These are phyloP conservation scores for Lasiodiplodia theobromae DNA, from an alignment of 2,329 filamentous ascomycete species.

Conservation along the genomic window DNA sequence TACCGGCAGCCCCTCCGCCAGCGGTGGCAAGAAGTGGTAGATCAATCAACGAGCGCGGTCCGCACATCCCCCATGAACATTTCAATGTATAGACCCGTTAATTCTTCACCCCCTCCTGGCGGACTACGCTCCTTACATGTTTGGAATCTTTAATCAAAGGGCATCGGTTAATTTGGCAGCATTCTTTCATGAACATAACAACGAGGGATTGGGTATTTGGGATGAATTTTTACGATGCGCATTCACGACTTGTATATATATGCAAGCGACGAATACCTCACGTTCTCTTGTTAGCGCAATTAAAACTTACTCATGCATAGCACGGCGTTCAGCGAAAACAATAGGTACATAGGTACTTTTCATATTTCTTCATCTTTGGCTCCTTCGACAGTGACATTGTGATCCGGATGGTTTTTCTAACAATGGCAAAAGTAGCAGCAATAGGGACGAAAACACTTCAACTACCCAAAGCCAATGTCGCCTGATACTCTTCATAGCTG, in stretches of 20 bases:
- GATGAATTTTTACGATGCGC: neutral
- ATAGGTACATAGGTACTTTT: too few species aligned
- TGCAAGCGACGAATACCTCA: neutral
- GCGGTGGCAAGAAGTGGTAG: conserved; percentile 17
- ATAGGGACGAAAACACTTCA: too few species aligned
- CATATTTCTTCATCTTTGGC: too few species aligned
- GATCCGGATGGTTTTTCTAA: too few species aligned
- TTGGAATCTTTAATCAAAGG: neutral
- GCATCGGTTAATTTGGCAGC: neutral
- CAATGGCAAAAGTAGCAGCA: too few species aligned
- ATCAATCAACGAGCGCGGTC: neutral
- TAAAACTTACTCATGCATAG: neutral
- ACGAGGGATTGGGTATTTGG: neutral
- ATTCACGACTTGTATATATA: neutral
- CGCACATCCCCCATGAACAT: neutral
- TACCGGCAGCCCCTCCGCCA: conserved; percentile 15
- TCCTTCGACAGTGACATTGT: too few species aligned
- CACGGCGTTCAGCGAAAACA: neutral
- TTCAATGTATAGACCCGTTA: neutral
- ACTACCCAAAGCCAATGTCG: too few species aligned
- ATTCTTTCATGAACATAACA: neutral
- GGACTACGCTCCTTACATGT: neutral
- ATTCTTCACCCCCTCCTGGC: neutral
- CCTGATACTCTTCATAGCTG: too few species aligned
- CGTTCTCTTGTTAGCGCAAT: neutral